phyloP scores from a whole-genome alignment of 441 rosid genomes.

The Gossypium trilobum region DNA sequence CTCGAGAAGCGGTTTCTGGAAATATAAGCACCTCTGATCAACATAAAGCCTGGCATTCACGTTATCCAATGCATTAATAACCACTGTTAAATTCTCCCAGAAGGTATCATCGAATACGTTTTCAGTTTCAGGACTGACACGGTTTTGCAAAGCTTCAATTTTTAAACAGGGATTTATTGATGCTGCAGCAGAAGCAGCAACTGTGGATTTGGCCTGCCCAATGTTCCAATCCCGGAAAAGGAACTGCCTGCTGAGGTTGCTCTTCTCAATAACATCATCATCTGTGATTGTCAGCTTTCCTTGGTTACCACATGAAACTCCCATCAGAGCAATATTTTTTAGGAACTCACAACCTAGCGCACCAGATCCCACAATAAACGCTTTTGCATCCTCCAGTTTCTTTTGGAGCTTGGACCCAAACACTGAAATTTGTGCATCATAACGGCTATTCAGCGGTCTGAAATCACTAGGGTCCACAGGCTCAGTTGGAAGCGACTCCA shows the following conservation, averaged over 20 bases:
- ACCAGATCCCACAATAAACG: slow-evolving; percentile 83
- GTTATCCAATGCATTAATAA: slow-evolving; percentile 80
- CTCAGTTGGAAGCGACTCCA: slow-evolving; percentile 75
- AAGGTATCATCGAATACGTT: slow-evolving; percentile 75
- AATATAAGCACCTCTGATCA: slow-evolving; percentile 85
- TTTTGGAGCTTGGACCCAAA: slow-evolving; percentile 84
- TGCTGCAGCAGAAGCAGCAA: slow-evolving; percentile 80
- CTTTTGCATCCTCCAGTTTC: slow-evolving; percentile 67
- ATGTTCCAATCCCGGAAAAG: slow-evolving; percentile 99
- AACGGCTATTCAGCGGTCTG: slow-evolving; percentile 61
- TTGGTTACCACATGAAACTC: slow-evolving; percentile 69
- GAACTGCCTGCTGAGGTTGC: slow-evolving; percentile 95
- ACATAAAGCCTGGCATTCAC: slow-evolving; percentile 91
- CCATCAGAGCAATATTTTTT: slow-evolving; percentile 87
- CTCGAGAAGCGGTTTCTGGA: slow-evolving; percentile 95
- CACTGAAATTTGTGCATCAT: slow-evolving; percentile 91
- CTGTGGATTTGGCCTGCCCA: slow-evolving; percentile 95
- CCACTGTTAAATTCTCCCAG: slow-evolving; percentile 76
- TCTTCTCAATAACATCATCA: slow-evolving; percentile 98
- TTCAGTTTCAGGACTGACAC: slow-evolving; percentile 80
- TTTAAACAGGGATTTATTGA: slow-evolving; percentile 57
- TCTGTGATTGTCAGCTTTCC: slow-evolving; percentile 90
- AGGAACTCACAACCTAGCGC: slow-evolving; percentile 94
- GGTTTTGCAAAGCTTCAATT: slow-evolving; percentile 80
- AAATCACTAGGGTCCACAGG: slow-evolving; percentile 65